Conservation (phyloP, 495 filamentous ascomycete species). For the Daldinia loculata region DNA sequence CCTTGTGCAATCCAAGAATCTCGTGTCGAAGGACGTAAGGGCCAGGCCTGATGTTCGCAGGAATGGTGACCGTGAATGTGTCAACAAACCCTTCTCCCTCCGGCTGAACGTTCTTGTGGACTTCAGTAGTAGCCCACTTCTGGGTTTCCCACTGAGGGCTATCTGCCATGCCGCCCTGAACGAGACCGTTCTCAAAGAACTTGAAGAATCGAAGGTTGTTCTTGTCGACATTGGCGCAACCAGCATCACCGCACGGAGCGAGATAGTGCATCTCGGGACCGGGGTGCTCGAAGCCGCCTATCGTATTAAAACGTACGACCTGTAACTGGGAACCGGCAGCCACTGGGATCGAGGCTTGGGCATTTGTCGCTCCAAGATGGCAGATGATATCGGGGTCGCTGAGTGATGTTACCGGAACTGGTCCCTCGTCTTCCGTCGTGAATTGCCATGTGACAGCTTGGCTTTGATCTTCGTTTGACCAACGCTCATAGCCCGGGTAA, state of each 20-base stretch:
- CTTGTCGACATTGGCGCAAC: conserved; percentile 74
- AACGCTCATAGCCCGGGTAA: conserved; percentile 50
- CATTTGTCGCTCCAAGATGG: conserved; percentile 50
- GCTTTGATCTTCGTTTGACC: conserved; percentile 49
- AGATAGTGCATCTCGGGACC: conserved; percentile 67
- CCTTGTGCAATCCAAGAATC: conserved; percentile 74
- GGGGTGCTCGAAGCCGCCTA: conserved; percentile 56
- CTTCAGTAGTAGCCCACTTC: conserved; percentile 65
- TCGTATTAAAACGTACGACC: conserved; percentile 48
- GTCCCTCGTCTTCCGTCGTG: conserved; percentile 61
- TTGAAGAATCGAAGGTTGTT: conserved; percentile 74
- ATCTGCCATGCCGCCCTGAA: conserved; percentile 58
- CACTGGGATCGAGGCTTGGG: conserved; percentile 42
- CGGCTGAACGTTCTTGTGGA: conserved; percentile 32
- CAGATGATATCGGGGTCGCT: conserved; percentile 52
- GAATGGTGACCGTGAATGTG: conserved; percentile 73
- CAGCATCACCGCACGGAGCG: conserved; percentile 71
- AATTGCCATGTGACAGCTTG: conserved; percentile 58
- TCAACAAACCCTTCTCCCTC: conserved; percentile 65
- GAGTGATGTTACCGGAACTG: conserved; percentile 54
- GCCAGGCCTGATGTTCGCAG: conserved; percentile 63
- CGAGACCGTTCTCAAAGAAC: conserved; percentile 68
- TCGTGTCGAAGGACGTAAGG: conserved; percentile 80
- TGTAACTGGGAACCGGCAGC: conserved; percentile 48
- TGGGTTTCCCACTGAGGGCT: conserved; percentile 32